Base-by-base conservation (phyloP, 139 green algal species). In the Tetraselmis chui region DNA sequence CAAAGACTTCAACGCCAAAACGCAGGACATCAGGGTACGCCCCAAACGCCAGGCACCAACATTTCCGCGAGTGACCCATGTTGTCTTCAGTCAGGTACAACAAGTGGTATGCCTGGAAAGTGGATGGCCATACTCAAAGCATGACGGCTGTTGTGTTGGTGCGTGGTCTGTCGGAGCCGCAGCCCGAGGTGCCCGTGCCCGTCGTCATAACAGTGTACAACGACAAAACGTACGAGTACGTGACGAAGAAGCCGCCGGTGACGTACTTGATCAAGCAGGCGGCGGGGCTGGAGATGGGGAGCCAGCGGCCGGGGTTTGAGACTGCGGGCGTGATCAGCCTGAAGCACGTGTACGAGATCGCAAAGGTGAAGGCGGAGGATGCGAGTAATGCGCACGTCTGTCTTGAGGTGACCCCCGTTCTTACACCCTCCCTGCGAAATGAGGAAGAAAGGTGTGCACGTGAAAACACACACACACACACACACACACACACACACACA, bases 1-100 rank as follows among this genome's bases (percentile, higher is more conserved):
- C 91, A 99, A 99, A 32, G 96, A 99, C 32, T 99, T 99, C 88
- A 99, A 99, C 83, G 96, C 94, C 23, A 94, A 96, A 75, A 99
- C 96, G 25, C 87, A 91, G 27, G 85, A 95, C 59, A 91, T 96
- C 78, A 93, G 93, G 85, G 92, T 94, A 27, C 82, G 28, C 30
- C 24, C 76, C 0, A 30, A 26, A 23, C 30, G 79, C 77, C 81
- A 76, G n/a, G 30, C 32, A 26, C 81, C 5, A 1, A 31, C 18
- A 79, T 83, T n/a, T n/a, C n/a, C n/a, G n/a, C n/a, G n/a, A n/a
- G n/a, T n/a, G n/a, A n/a, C n/a, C n/a, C n/a, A n/a, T n/a, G n/a
- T 81, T 31, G 32, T 26, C 32, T 26, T 82, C 59, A 30, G 1
- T 1, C 2, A 1, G 59, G 24, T 28, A 27, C 23, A 5, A n/a